Evolutionary conservation across 768 basidiomycete species (phyloP).

Genomic region (Collybiopsis confluens): DNA sequence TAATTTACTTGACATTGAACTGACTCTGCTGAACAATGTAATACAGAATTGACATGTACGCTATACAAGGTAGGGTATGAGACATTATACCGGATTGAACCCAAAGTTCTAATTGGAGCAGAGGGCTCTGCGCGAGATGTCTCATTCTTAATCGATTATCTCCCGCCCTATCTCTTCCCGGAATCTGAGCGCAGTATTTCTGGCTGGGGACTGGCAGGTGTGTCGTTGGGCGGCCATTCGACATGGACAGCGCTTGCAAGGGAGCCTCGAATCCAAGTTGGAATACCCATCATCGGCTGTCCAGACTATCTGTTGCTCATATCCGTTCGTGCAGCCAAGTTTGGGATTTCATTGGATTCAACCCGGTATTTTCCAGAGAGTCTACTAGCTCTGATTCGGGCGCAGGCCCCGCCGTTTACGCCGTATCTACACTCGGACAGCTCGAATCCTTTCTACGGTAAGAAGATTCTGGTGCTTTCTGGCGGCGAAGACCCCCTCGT

Average conservation of each 20-base stretch:
- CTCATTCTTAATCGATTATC: slow-evolving; percentile 76
- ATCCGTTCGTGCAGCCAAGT: slow-evolving; percentile 44
- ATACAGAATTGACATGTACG: slow-evolving; percentile 44
- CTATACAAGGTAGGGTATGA: slow-evolving; percentile 34
- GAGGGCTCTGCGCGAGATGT: slow-evolving; percentile 72
- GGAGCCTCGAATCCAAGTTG: slow-evolving; percentile 42
- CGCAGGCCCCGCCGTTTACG: slow-evolving; percentile 39
- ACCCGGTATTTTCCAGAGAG: slow-evolving; percentile 45
- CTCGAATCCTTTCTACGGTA: slow-evolving; percentile 61
- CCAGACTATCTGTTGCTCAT: slow-evolving; percentile 64
- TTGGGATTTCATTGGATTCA: slow-evolving; percentile 26
- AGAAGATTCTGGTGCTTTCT: slow-evolving; percentile 69
- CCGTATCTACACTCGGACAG: slow-evolving; percentile 33
- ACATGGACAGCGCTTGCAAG: slow-evolving; percentile 66
- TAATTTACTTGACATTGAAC: slow-evolving; percentile 7
- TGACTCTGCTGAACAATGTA: not conserved
- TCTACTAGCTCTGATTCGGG: slow-evolving; percentile 42
- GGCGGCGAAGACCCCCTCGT: slow-evolving; percentile 65
- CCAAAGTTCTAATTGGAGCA: too few relatives aligned
- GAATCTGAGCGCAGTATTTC: slow-evolving; percentile 52
- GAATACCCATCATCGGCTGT: slow-evolving; percentile 61
- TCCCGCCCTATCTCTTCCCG: slow-evolving; percentile 73
- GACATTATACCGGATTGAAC: not conserved
- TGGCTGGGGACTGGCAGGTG: slow-evolving; percentile 70
- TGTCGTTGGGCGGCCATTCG: slow-evolving; percentile 83